Conservation (phyloP, 2,329 filamentous ascomycete genomes). For the Stachybotrys chartarum region DNA sequence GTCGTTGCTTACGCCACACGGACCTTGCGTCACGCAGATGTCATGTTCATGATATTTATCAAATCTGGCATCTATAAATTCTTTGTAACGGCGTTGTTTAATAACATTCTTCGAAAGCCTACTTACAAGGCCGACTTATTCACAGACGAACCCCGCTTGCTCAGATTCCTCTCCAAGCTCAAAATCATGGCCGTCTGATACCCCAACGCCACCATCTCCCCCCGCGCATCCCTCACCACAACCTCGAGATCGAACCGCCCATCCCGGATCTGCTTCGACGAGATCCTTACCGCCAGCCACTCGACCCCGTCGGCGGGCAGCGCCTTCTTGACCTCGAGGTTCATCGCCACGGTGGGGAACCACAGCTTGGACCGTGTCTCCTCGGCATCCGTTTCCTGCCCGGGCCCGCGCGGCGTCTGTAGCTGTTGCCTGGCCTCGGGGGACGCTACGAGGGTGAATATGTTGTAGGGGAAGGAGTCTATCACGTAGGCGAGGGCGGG, state of each 20-base stretch:
- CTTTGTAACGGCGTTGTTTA: no score
- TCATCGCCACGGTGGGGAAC: constrained; percentile 72
- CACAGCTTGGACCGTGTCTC: constrained; percentile 37
- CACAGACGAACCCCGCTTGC: not conserved
- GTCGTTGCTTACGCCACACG: no score
- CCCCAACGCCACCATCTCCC: not conserved
- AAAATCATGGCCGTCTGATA: not conserved
- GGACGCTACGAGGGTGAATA: not conserved
- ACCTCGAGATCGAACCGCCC: constrained; percentile 72
- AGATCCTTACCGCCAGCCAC: constrained; percentile 62
- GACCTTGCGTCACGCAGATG: no score
- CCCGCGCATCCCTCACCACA: constrained; percentile 30
- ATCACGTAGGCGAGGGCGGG: constrained; percentile 56
- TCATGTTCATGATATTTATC: no score
- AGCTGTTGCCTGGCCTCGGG: not conserved
- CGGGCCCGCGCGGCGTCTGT: not conserved
- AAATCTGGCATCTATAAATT: no score
- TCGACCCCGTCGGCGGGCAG: constrained; percentile 62
- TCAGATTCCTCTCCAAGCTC: not conserved
- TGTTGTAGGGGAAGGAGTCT: constrained; percentile 47
- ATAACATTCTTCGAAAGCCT: no score
- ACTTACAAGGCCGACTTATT: not conserved
- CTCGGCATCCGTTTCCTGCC: not conserved
- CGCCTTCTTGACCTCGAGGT: constrained; percentile 69
- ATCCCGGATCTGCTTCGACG: constrained; percentile 60